Evolutionary conservation across 176 grass and related monocot genomes (phyloP), one percentile per base, ranked within the genome.

Genomic region (Avena eriantha): DNA sequence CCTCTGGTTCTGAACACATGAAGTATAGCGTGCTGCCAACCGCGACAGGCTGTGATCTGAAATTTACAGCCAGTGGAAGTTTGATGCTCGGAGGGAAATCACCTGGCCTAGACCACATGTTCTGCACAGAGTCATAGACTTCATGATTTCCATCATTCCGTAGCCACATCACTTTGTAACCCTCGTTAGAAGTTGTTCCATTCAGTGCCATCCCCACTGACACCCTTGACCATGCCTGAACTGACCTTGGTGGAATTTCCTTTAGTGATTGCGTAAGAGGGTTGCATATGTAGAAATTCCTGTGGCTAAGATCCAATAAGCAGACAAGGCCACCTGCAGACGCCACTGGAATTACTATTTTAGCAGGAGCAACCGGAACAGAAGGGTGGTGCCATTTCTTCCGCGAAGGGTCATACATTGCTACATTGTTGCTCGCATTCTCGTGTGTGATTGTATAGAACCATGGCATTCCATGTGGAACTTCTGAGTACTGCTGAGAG

Each of bases 141-240:
- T 97, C 94, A 81, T 93, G 78, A 65, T 83, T 87, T 46, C 94
- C 94, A 34, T 92, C 90, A 64, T 90, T 89, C 70, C 85, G 85
- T 71, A 99, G 84, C 89, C 97, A 99, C 87, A 97, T 88, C 79
- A 97, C 90, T 90, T 92, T 97, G 89, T 99, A 99, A 76, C 97
- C 97, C 58, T 69, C 73, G 45, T 11, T 78, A 36, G 89, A 78
- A 90, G 79, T 86, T 75, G 60, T 89, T 73, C 91, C 91, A n/a
- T 95, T 95, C 64, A 93, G 65, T 74, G 90, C 89, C 97, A 99
- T 99, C 84, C 94, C 97, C 70, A 99, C 92, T 56, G 89, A 88
- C 13, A 99, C 90, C 85, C 94, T 93, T 83, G 97, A 94, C 94
- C 94, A 97, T 80, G 87, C 87, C 53, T 87, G 90, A 19, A 92